Evolutionary conservation across 208 protist species (phyloP).

Genomic region (Tritrichomonas musculus): DNA sequence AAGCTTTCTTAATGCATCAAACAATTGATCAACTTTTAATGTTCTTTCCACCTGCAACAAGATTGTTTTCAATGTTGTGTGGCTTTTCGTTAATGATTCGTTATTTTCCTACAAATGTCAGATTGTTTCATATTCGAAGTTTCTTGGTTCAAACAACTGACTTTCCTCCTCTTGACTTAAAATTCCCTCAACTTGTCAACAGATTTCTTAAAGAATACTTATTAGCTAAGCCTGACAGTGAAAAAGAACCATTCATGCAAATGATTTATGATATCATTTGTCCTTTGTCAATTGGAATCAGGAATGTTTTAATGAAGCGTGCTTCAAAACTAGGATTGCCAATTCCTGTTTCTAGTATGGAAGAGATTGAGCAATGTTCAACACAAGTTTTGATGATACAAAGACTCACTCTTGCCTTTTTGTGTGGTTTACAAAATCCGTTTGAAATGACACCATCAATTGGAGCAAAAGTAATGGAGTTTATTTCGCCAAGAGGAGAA

Average conservation of each 20-base stretch:
- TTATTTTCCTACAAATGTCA: background rate
- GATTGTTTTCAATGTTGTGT: background rate
- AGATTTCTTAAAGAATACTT: background rate
- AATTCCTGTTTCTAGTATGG: background rate
- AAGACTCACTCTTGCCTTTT: background rate
- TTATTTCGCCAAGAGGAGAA: background rate
- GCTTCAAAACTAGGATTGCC: background rate
- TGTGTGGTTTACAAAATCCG: background rate
- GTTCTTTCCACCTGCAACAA: background rate
- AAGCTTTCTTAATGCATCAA: background rate
- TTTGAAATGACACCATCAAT: background rate
- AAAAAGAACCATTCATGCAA: conserved; percentile 1
- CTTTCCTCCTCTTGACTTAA: background rate
- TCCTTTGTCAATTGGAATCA: background rate
- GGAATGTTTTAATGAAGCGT: background rate
- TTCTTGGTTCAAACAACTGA: background rate
- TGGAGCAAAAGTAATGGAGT: background rate
- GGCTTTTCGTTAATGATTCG: background rate
- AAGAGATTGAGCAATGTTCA: background rate
- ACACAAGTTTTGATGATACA: background rate
- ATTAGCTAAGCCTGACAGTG: background rate
- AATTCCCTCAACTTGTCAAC: background rate
- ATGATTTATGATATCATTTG: conserved; percentile 24
- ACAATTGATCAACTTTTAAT: background rate
- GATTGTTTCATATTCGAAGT: background rate